Evolutionary conservation across 2,329 filamentous ascomycete species (phyloP).

Genomic region (Penicillium sclerotigenum): DNA sequence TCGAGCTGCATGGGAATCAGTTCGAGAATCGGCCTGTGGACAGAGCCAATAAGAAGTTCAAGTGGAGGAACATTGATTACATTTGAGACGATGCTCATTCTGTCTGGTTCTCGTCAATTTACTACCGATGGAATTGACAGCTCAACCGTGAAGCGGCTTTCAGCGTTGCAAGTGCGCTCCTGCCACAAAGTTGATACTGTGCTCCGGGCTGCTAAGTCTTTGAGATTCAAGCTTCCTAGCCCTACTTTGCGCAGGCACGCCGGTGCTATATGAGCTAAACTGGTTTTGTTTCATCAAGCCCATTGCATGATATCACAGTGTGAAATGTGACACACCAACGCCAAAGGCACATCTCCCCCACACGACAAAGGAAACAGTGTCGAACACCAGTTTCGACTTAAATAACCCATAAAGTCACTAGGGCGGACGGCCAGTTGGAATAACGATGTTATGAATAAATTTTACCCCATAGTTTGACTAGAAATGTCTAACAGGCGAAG

Average conservation of each 20-base stretch:
- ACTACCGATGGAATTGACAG: neutral
- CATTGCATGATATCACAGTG: no score
- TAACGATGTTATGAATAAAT: neutral
- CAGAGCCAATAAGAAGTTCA: constrained; percentile 87
- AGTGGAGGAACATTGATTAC: constrained; percentile 72
- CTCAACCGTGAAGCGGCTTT: neutral
- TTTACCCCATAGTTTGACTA: neutral
- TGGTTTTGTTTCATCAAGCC: neutral
- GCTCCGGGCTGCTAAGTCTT: neutral
- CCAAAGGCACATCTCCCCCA: neutral
- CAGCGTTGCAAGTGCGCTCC: neutral
- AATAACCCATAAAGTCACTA: neutral
- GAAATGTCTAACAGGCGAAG: neutral
- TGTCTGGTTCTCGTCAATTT: neutral
- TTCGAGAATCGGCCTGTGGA: constrained; percentile 81
- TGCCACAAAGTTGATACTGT: neutral
- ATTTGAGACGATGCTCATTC: constrained; percentile 51
- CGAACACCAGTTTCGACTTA: neutral
- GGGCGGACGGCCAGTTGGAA: neutral
- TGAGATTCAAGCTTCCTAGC: no score
- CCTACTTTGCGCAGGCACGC: neutral
- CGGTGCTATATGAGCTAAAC: neutral
- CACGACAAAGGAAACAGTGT: neutral
- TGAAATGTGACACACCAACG: neutral
- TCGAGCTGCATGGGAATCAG: constrained; percentile 84